phyloP scores from a whole-genome alignment of 805 yeast species.

The Hemisphaericaspora nanyangensis region DNA sequence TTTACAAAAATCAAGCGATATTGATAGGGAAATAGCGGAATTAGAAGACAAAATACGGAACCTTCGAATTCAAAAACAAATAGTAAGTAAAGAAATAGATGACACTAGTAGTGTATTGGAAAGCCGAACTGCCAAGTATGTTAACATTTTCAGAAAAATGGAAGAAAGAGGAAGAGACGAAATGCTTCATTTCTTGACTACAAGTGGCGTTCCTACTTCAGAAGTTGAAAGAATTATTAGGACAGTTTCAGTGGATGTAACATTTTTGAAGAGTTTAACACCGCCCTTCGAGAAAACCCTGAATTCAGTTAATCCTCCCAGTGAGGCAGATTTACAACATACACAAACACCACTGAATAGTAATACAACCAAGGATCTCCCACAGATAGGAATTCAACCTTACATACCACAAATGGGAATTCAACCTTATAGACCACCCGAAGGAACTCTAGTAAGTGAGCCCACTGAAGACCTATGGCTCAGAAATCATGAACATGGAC shows the following conservation, averaged over 20 bases:
- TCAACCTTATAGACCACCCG: constrained; percentile 12
- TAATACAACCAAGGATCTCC: background rate
- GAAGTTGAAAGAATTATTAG: constrained; percentile 16
- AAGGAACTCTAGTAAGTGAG: background rate
- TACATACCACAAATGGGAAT: constrained; percentile 13
- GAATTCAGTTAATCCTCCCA: background rate
- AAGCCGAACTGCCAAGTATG: constrained; percentile 43
- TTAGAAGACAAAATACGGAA: constrained; percentile 32
- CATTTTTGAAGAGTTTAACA: constrained; percentile 13
- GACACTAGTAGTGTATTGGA: constrained; percentile 49
- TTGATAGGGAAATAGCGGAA: constrained; percentile 36
- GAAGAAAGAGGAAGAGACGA: constrained; percentile 37
- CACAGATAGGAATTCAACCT: background rate
- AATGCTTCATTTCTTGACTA: constrained; percentile 22
- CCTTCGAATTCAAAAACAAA: constrained; percentile 30
- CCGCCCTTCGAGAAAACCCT: background rate
- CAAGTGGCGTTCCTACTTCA: constrained; percentile 17
- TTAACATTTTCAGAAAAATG: constrained; percentile 35
- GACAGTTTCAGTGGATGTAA: constrained; percentile 23
- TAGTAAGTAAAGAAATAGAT: constrained; percentile 36
- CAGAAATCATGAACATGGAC: constrained; percentile 18
- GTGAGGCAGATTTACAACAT: background rate
- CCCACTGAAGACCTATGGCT: constrained; percentile 4
- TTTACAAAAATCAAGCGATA: constrained; percentile 23
- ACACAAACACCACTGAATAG: background rate